Percentiles rank a stretch among this genome's conserved stretches.
Conservation (phyloP, 345 rosid species). For the Euphorbia tirucalli region DNA sequence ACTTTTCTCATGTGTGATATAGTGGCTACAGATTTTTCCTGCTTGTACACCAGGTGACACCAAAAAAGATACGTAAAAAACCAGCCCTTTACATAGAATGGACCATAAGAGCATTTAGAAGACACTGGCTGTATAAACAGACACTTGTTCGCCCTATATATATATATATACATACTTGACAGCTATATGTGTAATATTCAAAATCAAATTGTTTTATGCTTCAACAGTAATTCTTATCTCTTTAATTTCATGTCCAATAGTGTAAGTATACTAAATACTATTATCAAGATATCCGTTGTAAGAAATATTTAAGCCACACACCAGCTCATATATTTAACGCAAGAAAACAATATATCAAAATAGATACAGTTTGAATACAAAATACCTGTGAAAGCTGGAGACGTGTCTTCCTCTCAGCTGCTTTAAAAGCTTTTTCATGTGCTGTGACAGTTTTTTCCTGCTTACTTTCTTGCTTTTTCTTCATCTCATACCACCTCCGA, state of each 20-base stretch:
- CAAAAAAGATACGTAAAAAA: neutral
- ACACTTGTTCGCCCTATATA: neutral
- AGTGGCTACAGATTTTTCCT: constrained; percentile 88
- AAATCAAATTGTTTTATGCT: neutral
- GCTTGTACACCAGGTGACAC: constrained; percentile 15
- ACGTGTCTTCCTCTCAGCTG: constrained; percentile 93
- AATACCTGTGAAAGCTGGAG: constrained; percentile 88
- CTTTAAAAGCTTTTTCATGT: constrained; percentile 93
- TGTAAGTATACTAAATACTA: neutral
- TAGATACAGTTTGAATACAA: constrained; percentile 8
- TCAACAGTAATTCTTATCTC: neutral
- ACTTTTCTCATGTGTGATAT: constrained; percentile 94
- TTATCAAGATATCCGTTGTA: neutral
- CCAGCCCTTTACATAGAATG: neutral
- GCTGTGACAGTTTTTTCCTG: constrained; percentile 93
- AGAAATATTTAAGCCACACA: neutral
- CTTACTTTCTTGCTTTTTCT: constrained; percentile 90
- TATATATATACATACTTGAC: neutral
- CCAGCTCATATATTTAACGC: constrained; percentile 2
- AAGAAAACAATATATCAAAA: constrained; percentile 2
- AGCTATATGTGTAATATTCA: neutral
- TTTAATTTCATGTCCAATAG: neutral
- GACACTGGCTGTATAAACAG: neutral
- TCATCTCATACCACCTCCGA: constrained; percentile 87
- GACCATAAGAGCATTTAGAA: neutral